Conservation (phyloP, 2,329 filamentous ascomycete genomes). For the Aspergillus uvarum region DNA sequence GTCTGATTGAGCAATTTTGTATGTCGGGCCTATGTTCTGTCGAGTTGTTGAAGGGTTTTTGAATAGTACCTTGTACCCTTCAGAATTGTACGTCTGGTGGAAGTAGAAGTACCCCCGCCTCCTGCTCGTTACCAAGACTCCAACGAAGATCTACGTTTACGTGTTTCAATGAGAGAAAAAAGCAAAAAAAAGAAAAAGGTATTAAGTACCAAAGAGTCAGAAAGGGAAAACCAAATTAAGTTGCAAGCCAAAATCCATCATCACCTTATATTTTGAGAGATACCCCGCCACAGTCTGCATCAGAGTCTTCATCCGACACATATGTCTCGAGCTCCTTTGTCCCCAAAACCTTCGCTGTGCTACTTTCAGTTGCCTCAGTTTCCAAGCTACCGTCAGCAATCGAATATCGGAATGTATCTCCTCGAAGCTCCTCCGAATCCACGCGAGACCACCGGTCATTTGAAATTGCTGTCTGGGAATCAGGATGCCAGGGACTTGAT, state of each 20-base stretch:
- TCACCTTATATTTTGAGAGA: conserved; percentile 1
- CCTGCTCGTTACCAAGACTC: neutral
- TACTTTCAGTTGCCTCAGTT: neutral
- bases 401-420: neutral
- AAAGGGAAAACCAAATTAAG: neutral
- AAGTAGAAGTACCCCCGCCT: conserved; percentile 4
- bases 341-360: neutral
- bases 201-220: neutral
- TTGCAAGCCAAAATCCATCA: neutral
- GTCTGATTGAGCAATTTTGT: neutral
- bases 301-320: conserved; percentile 7
- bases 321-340: neutral
- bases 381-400: neutral
- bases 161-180: neutral
- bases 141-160: neutral
- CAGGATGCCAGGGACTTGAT: conserved; percentile 22
- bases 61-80: conserved; percentile 1
- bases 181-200: neutral
- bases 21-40: neutral
- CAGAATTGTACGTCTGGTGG: neutral
- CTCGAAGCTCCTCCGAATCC: conserved; percentile 1
- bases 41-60: neutral
- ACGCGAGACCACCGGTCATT: conserved; percentile 3
- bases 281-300: conserved; percentile 6
- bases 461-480: conserved; percentile 14